Percentiles rank a stretch among this genome's conserved stretches.
These are phyloP conservation scores for Clavispora phyllophila DNA, from an alignment of 805 yeast genomes.

Conservation along the genomic window DNA sequence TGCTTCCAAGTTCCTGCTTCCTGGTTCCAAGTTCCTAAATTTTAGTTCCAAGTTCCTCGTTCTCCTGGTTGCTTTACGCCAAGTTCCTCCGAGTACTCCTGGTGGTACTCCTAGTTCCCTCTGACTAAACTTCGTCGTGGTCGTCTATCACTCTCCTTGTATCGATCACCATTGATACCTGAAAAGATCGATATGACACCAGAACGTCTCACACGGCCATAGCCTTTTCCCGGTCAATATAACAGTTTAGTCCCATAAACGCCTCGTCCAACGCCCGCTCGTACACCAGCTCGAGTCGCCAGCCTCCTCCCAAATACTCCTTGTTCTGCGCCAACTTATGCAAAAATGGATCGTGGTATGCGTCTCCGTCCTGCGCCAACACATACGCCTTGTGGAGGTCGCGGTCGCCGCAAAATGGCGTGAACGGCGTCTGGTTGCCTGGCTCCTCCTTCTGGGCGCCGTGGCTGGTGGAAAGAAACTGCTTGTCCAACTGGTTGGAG, in stretches of 20 bases:
- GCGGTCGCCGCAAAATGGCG: conserved; percentile 92
- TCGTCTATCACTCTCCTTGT: no score
- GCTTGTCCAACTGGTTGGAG: conserved; percentile 49
- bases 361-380: conserved; percentile 40
- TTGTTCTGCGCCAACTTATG: conserved; percentile 50
- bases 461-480: conserved; percentile 26
- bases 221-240: conserved; percentile 46
- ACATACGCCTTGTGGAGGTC: conserved; percentile 49
- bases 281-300: conserved; percentile 63
- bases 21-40: no score
- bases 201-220: background rate
- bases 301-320: conserved; percentile 82
- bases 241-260: conserved; percentile 82
- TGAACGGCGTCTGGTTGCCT: conserved; percentile 54
- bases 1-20: no score
- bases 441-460: conserved; percentile 22
- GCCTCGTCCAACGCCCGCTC: conserved; percentile 81
- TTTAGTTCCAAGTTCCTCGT: no score
- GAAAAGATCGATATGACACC: no score
- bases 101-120: no score
- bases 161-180: no score
- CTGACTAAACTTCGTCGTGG: no score
- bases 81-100: no score
- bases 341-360: conserved; percentile 41
- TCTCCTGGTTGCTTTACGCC: no score